Conservation (phyloP, 2,329 filamentous ascomycete genomes). For the Colletotrichum camelliae region DNA sequence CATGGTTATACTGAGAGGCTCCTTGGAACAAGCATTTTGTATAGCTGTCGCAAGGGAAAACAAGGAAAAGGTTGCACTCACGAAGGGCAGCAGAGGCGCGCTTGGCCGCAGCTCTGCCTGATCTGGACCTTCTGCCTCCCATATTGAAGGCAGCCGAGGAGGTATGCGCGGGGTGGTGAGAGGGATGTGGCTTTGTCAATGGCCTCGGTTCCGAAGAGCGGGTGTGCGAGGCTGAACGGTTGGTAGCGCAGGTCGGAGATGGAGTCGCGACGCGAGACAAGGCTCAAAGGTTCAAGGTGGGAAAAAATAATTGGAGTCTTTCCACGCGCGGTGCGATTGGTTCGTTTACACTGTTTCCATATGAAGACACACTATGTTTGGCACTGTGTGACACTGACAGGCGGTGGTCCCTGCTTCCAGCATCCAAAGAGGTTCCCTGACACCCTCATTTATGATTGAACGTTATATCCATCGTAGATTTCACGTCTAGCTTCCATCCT, state of each 20-base stretch:
- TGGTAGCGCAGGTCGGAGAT: slow-evolving; percentile 5
- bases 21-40: neutral
- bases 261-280: slow-evolving; percentile 21
- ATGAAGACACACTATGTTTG: accelerated
- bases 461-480: neutral
- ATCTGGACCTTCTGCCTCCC: slow-evolving; percentile 36
- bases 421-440: neutral
- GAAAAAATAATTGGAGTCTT: slow-evolving; percentile 10
- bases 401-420: neutral
- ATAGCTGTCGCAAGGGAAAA: neutral
- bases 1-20: neutral
- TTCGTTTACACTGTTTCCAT: neutral
- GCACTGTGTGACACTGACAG: neutral
- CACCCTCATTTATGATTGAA: neutral
- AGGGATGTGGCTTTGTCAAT: neutral
- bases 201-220: neutral
- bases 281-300: neutral
- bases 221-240: slow-evolving; percentile 11
- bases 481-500: neutral
- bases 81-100: slow-evolving; percentile 58
- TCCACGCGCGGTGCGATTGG: neutral
- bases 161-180: neutral
- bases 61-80: slow-evolving; percentile 34
- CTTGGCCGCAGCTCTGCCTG: slow-evolving; percentile 59
- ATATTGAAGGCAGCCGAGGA: neutral